phyloP scores from a whole-genome alignment of 225 moss, liverwort and hornwort species.

The Sphagnum tenellum region DNA sequence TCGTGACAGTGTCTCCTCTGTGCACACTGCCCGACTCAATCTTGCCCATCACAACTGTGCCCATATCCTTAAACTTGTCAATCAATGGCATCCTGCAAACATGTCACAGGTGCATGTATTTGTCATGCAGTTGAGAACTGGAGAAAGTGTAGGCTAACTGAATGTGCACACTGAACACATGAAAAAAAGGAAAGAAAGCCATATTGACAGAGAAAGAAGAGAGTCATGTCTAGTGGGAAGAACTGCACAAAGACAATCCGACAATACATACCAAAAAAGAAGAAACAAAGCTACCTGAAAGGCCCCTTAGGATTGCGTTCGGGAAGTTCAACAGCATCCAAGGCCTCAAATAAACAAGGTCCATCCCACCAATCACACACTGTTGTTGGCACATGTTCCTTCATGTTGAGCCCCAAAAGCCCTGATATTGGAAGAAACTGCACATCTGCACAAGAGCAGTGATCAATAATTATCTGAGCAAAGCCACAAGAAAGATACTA shows the following conservation, averaged over 20 bases:
- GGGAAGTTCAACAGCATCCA: slow-evolving; percentile 78
- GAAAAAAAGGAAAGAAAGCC: no score
- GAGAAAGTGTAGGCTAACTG: no score
- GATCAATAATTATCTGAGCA: no score
- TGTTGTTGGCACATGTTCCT: slow-evolving; percentile 48
- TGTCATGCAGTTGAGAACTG: no score
- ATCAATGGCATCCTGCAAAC: slow-evolving; percentile 57
- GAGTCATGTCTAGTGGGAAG: no score
- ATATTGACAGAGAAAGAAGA: no score
- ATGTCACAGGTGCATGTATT: neutral
- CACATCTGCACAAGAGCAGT: slow-evolving; percentile 45
- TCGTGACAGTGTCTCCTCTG: slow-evolving; percentile 70
- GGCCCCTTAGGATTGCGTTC: slow-evolving; percentile 65
- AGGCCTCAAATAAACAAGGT: slow-evolving; percentile 78
- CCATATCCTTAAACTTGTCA: slow-evolving; percentile 97
- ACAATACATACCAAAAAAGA: neutral
- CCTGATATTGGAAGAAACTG: slow-evolving; percentile 92
- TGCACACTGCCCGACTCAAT: slow-evolving; percentile 97
- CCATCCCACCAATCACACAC: slow-evolving; percentile 89
- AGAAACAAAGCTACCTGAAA: slow-evolving; percentile 42
- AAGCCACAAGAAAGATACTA: neutral
- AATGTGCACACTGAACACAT: no score
- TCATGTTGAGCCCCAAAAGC: slow-evolving; percentile 71
- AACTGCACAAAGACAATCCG: no score
- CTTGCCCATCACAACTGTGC: slow-evolving; percentile 97